These are phyloP conservation scores for Mrakia frigida DNA, from an alignment of 768 basidiomycete genomes.

Conservation along the genomic window DNA sequence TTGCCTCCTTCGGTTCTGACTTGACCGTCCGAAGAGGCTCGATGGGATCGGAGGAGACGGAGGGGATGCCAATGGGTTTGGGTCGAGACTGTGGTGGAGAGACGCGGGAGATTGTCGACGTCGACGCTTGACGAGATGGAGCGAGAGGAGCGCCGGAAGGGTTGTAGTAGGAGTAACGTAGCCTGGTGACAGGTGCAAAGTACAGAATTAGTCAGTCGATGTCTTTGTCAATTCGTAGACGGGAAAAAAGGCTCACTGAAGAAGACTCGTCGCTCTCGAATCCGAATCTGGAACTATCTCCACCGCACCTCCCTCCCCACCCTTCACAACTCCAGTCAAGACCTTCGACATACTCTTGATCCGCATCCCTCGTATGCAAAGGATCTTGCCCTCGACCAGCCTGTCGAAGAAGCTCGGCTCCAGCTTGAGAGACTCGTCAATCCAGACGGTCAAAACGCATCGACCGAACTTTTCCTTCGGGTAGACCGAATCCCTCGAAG, in stretches of 20 bases:
- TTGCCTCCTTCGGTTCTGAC: neutral
- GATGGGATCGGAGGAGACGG: neutral
- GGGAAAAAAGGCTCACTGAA: neutral
- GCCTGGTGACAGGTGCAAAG: neutral
- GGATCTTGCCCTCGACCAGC: neutral
- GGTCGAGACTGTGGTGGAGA: neutral
- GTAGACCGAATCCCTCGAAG: neutral
- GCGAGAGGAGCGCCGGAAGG: neutral
- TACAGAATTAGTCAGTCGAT: too few relatives aligned
- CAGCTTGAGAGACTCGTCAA: neutral
- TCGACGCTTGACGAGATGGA: neutral
- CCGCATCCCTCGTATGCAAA: neutral
- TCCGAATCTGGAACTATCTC: neutral
- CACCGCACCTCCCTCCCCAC: neutral
- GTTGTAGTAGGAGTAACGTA: neutral
- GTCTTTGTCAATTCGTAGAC: too few relatives aligned
- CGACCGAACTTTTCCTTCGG: neutral
- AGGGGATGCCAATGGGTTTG: neutral
- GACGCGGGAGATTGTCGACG: neutral
- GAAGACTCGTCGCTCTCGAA: neutral
- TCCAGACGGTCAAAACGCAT: slow-evolving; percentile 5
- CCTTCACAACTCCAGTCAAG: neutral
- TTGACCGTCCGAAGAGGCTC: neutral
- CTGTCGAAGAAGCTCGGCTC: neutral
- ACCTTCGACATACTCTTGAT: neutral